Evolutionary conservation across 1,284 basidiomycete species (phyloP), one percentile per base, ranked within the genome.

Genomic region (Sanghuangporus baumii): DNA sequence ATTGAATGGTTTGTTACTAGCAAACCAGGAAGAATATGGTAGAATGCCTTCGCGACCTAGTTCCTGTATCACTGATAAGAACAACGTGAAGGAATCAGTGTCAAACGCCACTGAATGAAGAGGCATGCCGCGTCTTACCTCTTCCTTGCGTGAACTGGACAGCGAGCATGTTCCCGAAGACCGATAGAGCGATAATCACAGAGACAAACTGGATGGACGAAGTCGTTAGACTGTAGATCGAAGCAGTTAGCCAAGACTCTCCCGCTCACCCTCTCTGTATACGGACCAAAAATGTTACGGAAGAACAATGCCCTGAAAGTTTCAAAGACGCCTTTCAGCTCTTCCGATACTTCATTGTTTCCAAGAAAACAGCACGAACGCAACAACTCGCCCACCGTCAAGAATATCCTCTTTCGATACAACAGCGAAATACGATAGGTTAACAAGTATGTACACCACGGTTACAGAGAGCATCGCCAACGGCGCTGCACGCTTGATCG

Each of bases 381-480:
- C 88, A 26, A 86, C 79, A 55, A 87, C 84, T 34, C 81, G 75
- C 1, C 82, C 78, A 51, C 86, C 85, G n/a, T 72, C 75, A 2
- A 87, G 68, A 46, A 90, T 87, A 65, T 89, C 87, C 2, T 74
- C 73, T 69, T 86, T 88, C 11, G 83, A 82, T 4, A 89, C 84
- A 2, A 83, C 88, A 0, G 84, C 81, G 68, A 87, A 87, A 70
- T 89, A 90, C 3, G 87, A 85, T 14, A 88, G 67, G 67, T 89
- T 89, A 59, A 87, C 81, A 16, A 81, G 75, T 38, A 89, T 61
- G 66, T 89, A 90, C 4, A 84, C 76, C 0, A 78, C 65, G 0
- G 82, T 78, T 2, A 87, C 81, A 23, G 76, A 75, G n/a, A 78
- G 61, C 76, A 89, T 81, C 0, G 86, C 87, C 6, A 87, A 68